Base-by-base conservation (phyloP, 352 stramenopile species). In the Phytophthora boehmeriae region DNA sequence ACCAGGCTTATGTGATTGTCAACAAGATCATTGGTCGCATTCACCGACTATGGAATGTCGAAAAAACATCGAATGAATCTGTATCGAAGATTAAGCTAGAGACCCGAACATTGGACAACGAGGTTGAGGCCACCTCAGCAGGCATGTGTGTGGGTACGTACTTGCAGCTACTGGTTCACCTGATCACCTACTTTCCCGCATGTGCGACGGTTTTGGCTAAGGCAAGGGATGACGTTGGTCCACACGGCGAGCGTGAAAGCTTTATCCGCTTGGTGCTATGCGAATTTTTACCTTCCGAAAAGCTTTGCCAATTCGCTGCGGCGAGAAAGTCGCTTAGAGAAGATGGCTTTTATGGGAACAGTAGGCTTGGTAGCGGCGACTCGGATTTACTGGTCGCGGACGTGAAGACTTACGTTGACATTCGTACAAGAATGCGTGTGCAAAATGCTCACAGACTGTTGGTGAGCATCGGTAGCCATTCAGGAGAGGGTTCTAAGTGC, bases 171-270 rank as follows among this genome's bases (percentile, higher is more conserved):
- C 53, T 96, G 17, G 83, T 89, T 20, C 82, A 95, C 57, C 54
- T 96, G 30, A 83, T 93, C 11, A 78, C 75, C 9, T 71, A 76
- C 11, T 94, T 93, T 28, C 86, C 85, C 14, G 68, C 76, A 5
- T 91, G 83, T 32, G 81, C 83, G 17, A 85, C 73, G 5, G 63
- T 86, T n/a, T 47, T 96, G n/a, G 75, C 76, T 8, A 89, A 91
- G 48, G 63, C 64, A 34, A 82, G 75, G 53, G 71, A 75, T 38
- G 63, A 71, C 50, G 22, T 36, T 28, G 52, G 46, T 45, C 45
- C 54, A 11, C 17, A 68, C 36, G 60, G 73, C 27, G 62, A 68
- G 16, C 48, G 63, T 25, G 75, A 68, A 17, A 75, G 53, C 11
- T 86, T 89, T 56, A 72, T 93, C 32, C 70, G 67, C 8, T 49